Percentiles rank a stretch among this genome's conserved stretches.
Evolutionary conservation across 2,329 filamentous ascomycete genomes (phyloP).

Genomic region (Cadophora sp.): DNA sequence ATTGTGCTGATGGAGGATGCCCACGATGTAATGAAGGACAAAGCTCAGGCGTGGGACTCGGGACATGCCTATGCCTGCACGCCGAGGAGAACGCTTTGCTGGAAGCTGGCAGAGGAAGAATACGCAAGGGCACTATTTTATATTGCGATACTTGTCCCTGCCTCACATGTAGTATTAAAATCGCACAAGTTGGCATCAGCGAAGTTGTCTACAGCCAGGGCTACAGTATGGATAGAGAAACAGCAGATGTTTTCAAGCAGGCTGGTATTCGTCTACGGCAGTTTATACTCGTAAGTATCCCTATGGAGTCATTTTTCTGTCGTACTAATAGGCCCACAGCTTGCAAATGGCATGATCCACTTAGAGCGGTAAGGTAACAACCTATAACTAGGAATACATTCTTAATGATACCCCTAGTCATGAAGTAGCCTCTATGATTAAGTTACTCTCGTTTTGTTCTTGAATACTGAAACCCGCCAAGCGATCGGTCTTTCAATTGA

Average conservation of each 20-base stretch:
- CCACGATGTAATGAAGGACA: constrained; percentile 81
- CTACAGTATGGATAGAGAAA: constrained; percentile 92
- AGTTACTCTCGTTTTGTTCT: background rate
- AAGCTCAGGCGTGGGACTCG: constrained; percentile 73
- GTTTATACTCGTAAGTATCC: constrained; percentile 76
- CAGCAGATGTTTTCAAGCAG: constrained; percentile 80
- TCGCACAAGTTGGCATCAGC: constrained; percentile 92
- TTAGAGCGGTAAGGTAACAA: constrained; percentile 53
- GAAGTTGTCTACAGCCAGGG: constrained; percentile 95
- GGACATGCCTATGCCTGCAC: constrained; percentile 94
- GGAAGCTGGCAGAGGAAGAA: constrained; percentile 90
- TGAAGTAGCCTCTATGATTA: background rate
- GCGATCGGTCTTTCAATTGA: too few relatives aligned
- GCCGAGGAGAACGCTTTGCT: constrained; percentile 97
- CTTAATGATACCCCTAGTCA: constrained; percentile 7
- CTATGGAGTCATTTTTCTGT: background rate
- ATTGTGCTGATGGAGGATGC: constrained; percentile 95
- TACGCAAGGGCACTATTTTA: constrained; percentile 80
- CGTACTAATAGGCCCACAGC: constrained; percentile 50
- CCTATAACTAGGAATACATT: background rate
- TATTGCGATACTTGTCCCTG: constrained; percentile 98
- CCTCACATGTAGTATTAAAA: constrained; percentile 97
- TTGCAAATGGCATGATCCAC: constrained; percentile 69
- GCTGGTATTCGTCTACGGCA: constrained; percentile 87
- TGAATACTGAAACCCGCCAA: too few relatives aligned